These are phyloP conservation scores for Cladosporium sphaerospermum DNA, from an alignment of 2,329 filamentous ascomycete genomes.

Conservation along the genomic window DNA sequence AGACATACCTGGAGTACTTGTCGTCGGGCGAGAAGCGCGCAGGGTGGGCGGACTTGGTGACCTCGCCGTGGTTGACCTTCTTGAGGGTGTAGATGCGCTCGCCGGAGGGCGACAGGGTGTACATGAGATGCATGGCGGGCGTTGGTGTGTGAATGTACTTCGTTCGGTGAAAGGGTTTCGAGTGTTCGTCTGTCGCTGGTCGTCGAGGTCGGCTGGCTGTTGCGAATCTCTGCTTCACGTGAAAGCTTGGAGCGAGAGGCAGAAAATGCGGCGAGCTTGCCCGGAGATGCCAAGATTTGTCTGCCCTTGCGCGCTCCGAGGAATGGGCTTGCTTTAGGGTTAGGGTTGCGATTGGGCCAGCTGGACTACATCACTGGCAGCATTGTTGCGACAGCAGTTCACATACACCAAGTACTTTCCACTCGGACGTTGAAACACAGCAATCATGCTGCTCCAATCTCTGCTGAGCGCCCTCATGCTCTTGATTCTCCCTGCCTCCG, in stretches of 20 bases:
- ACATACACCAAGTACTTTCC: background rate
- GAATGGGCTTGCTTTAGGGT: background rate
- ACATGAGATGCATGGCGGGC: slow-evolving; percentile 66
- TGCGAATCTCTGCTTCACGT: slow-evolving; percentile 5
- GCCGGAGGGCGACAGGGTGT: slow-evolving; percentile 74
- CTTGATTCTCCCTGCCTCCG: slow-evolving; percentile 53
- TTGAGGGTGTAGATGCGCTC: slow-evolving; percentile 93
- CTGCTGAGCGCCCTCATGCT: slow-evolving; percentile 47
- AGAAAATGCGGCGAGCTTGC: slow-evolving; percentile 7
- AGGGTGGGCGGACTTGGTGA: slow-evolving; percentile 93
- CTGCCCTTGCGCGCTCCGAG: background rate
- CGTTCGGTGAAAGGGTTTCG: background rate
- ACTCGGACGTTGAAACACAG: background rate
- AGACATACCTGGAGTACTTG: slow-evolving; percentile 73
- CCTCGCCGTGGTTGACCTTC: slow-evolving; percentile 73
- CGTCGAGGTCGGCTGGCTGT: background rate
- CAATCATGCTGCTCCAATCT: slow-evolving; percentile 29
- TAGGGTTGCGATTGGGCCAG: background rate
- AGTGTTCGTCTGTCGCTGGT: background rate
- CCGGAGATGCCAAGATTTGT: slow-evolving; percentile 4
- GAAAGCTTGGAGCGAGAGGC: background rate
- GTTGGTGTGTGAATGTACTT: slow-evolving; percentile 3
- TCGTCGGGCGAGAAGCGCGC: slow-evolving; percentile 97
- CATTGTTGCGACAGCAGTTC: background rate
- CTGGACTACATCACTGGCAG: background rate